A percentile compares a stretch with the other conserved stretches of the same genome.
These are phyloP conservation scores for Trypanosomatidae sp. DNA, from an alignment of 208 protist genomes.

Conservation along the genomic window DNA sequence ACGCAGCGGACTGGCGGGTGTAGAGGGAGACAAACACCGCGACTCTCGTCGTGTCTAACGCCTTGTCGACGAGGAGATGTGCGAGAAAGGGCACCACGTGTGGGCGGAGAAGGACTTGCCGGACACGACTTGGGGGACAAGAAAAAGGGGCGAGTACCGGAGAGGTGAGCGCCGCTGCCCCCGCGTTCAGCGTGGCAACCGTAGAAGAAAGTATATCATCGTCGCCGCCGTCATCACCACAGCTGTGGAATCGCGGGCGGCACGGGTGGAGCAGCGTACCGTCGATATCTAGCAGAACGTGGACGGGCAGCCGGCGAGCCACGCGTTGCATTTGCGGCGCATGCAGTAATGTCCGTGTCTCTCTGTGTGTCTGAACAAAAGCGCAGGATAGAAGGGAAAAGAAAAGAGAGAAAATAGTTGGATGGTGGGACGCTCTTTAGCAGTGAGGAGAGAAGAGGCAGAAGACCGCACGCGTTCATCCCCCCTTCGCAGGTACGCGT, in stretches of 20 bases:
- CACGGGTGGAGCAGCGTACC: conserved; percentile 35
- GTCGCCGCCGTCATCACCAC: no score
- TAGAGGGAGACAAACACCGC: conserved; percentile 35
- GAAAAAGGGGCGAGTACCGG: no score
- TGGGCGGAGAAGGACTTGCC: conserved; percentile 33
- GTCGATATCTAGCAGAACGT: conserved; percentile 62
- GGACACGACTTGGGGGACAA: neutral
- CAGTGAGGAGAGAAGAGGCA: no score
- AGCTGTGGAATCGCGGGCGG: neutral
- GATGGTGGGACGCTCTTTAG: no score
- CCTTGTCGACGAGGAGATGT: conserved; percentile 14
- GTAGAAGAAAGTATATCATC: no score
- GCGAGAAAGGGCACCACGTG: conserved; percentile 36
- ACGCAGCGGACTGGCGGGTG: conserved; percentile 39
- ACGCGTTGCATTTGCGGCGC: neutral
- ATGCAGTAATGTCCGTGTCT: neutral
- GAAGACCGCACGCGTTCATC: no score
- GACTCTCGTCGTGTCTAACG: conserved; percentile 26
- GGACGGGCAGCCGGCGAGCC: conserved; percentile 20
- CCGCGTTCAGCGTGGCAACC: no score
- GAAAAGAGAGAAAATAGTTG: no score
- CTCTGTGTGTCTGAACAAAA: neutral
- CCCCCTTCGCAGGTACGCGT: no score
- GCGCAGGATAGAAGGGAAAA: no score
- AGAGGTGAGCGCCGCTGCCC: no score